These are phyloP conservation scores for Anethum foeniculum DNA, from an alignment of 140 eudicot genomes.

Conservation along the genomic window DNA sequence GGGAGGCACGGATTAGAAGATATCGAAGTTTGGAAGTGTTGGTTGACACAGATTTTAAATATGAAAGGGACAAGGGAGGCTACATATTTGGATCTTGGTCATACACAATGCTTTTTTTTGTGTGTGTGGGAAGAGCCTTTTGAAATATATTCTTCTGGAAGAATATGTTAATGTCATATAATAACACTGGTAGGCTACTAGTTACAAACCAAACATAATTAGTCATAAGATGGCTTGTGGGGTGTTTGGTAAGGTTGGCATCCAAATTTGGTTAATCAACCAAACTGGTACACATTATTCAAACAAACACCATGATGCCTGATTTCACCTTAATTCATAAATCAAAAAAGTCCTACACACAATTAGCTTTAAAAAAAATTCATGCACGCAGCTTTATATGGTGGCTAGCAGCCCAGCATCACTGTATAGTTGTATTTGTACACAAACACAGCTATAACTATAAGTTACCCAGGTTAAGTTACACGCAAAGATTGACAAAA, in stretches of 20 bases:
- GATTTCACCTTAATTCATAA: neutral
- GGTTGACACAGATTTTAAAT: constrained; percentile 42
- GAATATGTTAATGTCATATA: constrained; percentile 14
- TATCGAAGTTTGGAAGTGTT: constrained; percentile 31
- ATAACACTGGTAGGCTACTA: constrained; percentile 48
- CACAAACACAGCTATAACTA: neutral
- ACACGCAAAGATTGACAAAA: neutral
- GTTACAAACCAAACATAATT: constrained; percentile 20
- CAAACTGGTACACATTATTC: constrained; percentile 8
- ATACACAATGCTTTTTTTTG: too few relatives aligned
- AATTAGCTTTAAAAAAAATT: neutral
- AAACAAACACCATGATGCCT: neutral
- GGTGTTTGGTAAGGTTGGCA: constrained; percentile 68
- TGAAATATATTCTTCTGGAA: neutral
- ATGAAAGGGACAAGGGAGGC: constrained; percentile 36
- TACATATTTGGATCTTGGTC: constrained; percentile 8
- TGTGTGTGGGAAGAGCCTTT: too few relatives aligned
- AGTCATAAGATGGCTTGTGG: constrained; percentile 5
- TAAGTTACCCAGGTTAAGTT: neutral
- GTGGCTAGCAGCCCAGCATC: neutral
- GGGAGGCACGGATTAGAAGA: constrained; percentile 5
- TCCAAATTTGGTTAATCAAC: constrained; percentile 39
- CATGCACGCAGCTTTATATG: neutral
- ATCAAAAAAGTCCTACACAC: neutral
- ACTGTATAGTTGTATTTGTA: neutral